phyloP scores from a whole-genome alignment of 2,329 filamentous ascomycete genomes.

The Epichloe sp. region DNA sequence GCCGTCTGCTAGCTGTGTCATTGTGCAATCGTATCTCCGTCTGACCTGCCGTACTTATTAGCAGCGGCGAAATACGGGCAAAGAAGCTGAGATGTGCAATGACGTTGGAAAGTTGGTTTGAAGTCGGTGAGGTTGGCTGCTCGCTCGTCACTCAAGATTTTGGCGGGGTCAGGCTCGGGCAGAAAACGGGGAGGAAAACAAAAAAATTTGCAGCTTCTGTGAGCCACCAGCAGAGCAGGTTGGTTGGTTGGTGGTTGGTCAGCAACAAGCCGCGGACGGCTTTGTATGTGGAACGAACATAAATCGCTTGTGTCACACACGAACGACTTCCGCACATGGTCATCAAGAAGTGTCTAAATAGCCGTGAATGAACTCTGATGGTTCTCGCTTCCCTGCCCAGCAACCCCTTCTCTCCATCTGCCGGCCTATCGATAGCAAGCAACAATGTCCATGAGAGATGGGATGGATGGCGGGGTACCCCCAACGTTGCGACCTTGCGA shows the following conservation, averaged over 20 bases:
- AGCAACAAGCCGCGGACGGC: background rate
- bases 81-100: background rate
- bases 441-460: background rate
- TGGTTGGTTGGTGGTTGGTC: background rate
- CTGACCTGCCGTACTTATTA: background rate
- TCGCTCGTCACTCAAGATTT: constrained; percentile 1
- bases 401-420: no score
- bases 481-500: background rate
- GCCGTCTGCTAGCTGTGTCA: constrained; percentile 16
- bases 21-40: constrained; percentile 2
- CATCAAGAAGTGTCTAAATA: no score
- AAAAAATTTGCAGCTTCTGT: background rate
- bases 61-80: background rate
- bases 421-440: constrained; percentile 1
- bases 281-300: background rate
- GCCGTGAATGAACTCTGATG: no score
- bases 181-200: constrained; percentile 6
- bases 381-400: no score
- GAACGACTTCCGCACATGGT: no score
- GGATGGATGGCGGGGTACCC: background rate
- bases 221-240: background rate
- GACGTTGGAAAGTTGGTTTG: background rate
- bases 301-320: no score
- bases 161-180: constrained; percentile 3
- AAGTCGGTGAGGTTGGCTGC: background rate